Conservation (phyloP, 2,329 filamentous ascomycete species). For the Neurospora sp. region DNA sequence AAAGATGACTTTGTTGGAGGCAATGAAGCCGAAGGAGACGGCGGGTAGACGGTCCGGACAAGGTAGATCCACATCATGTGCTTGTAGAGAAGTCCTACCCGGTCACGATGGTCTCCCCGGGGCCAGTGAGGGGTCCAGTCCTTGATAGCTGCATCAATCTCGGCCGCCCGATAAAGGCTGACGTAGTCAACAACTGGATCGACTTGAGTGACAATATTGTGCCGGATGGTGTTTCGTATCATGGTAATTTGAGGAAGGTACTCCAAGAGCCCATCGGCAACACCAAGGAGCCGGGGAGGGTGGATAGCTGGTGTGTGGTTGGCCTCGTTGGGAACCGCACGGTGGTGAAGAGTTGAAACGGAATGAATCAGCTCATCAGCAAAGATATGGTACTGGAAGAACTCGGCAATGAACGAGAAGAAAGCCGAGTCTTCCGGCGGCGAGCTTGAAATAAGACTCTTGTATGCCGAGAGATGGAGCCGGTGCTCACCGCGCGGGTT, state of each 20-base stretch:
- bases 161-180: slow-evolving; percentile 60
- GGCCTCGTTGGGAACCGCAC: slow-evolving; percentile 35
- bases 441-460: slow-evolving; percentile 55
- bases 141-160: slow-evolving; percentile 65
- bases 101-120: slow-evolving; percentile 44
- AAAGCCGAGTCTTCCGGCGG: slow-evolving; percentile 59
- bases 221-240: slow-evolving; percentile 64
- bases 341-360: neutral
- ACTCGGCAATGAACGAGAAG: slow-evolving; percentile 55
- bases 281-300: slow-evolving; percentile 58
- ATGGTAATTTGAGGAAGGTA: slow-evolving; percentile 71
- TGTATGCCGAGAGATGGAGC: slow-evolving; percentile 69
- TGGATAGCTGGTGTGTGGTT: slow-evolving; percentile 31
- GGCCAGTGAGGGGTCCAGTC: slow-evolving; percentile 62
- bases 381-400: slow-evolving; percentile 75
- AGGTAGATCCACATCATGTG: slow-evolving; percentile 59
- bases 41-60: slow-evolving; percentile 51
- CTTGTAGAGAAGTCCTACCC: slow-evolving; percentile 50
- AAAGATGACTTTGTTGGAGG: slow-evolving; percentile 14
- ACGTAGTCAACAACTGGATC: slow-evolving; percentile 66
- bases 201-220: slow-evolving; percentile 49
- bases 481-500: slow-evolving; percentile 59
- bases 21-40: slow-evolving; percentile 20
- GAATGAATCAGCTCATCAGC: slow-evolving; percentile 52
- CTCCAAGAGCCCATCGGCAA: slow-evolving; percentile 72